Conservation (phyloP, 2,329 filamentous ascomycete species). For the Zymoseptoria brevis region DNA sequence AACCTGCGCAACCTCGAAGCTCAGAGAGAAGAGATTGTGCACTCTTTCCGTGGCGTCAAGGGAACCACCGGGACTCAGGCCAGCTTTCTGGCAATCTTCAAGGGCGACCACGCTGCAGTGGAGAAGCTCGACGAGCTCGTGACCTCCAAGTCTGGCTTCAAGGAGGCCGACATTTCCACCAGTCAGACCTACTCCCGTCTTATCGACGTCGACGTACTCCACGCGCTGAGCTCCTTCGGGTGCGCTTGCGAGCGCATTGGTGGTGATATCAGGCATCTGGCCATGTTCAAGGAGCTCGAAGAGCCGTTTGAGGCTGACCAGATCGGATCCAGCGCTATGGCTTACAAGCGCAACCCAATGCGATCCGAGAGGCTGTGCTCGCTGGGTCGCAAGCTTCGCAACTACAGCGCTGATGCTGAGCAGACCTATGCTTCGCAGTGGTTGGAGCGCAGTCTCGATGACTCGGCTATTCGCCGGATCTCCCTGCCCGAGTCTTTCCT, state of each 20-base stretch:
- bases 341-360: constrained; percentile 58
- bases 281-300: constrained; percentile 73
- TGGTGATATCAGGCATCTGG: constrained; percentile 65
- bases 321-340: constrained; percentile 61
- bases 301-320: constrained; percentile 76
- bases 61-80: constrained; percentile 73
- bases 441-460: constrained; percentile 72
- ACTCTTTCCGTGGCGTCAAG: constrained; percentile 63
- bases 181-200: constrained; percentile 73
- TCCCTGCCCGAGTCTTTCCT: constrained; percentile 43
- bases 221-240: constrained; percentile 71
- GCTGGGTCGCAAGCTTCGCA: constrained; percentile 45
- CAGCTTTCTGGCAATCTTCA: constrained; percentile 64
- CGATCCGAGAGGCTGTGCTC: constrained; percentile 54
- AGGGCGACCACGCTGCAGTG: constrained; percentile 52
- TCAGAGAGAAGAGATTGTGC: constrained; percentile 54
- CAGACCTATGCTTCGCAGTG: constrained; percentile 66
- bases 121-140: constrained; percentile 56
- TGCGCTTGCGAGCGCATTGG: constrained; percentile 70
- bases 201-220: constrained; percentile 72
- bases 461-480: constrained; percentile 59
- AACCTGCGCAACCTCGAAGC: constrained; percentile 67
- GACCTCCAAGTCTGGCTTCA: constrained; percentile 59
- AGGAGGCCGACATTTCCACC: constrained; percentile 54
- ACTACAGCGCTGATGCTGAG: constrained; percentile 48